Conservation (phyloP, 192 early-diverging fungal genomes). For the Mortierella hygrophila region DNA sequence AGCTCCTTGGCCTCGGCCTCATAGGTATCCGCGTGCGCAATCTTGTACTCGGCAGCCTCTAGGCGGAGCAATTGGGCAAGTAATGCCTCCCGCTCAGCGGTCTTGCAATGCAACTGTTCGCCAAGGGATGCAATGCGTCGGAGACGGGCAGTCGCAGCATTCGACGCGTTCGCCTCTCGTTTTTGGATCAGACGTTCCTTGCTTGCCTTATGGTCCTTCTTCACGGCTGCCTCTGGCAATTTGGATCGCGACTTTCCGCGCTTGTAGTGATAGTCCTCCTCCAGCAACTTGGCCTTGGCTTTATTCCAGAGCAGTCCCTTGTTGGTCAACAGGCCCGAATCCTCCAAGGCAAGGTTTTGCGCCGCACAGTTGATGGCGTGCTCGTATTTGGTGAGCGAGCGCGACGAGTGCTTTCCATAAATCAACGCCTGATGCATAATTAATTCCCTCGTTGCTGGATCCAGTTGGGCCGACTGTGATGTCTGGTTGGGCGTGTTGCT, state of each 20-base stretch:
- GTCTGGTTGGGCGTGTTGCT: conserved; percentile 3
- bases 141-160: conserved; percentile 49
- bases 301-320: conserved; percentile 62
- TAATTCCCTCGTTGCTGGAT: conserved; percentile 51
- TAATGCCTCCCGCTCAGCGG: conserved; percentile 37
- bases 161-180: conserved; percentile 58
- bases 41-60: conserved; percentile 39
- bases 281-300: conserved; percentile 63
- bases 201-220: conserved; percentile 38
- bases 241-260: conserved; percentile 70
- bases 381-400: conserved; percentile 66
- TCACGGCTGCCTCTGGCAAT: conserved; percentile 56
- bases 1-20: conserved; percentile 41
- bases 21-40: conserved; percentile 15
- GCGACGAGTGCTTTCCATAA: conserved; percentile 66
- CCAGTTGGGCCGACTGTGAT: conserved; percentile 17
- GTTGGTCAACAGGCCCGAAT: conserved; percentile 58
- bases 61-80: conserved; percentile 35
- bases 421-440: conserved; percentile 67
- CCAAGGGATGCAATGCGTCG: conserved; percentile 50
- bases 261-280: conserved; percentile 67
- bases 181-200: conserved; percentile 48
- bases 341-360: conserved; percentile 59
- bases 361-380: conserved; percentile 66
- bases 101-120: conserved; percentile 50